A percentile compares a stretch with the other conserved stretches of the same genome.
These are phyloP conservation scores for Misopates orontium DNA, from an alignment of 257 asterid species.

Conservation along the genomic window DNA sequence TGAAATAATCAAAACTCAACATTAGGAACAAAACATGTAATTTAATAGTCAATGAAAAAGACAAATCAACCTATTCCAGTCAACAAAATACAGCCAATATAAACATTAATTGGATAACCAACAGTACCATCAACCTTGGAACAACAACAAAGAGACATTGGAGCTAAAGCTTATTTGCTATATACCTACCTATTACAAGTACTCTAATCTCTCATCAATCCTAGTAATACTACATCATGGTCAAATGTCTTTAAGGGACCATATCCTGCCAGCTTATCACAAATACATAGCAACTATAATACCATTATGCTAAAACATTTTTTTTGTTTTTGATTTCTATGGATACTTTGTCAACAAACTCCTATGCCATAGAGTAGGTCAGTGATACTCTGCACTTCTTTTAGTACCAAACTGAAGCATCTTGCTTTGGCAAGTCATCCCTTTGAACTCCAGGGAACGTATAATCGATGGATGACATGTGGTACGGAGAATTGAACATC, in stretches of 20 bases:
- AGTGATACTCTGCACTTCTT: neutral
- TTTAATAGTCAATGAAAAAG: too few relatives aligned
- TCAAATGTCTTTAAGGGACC: slow-evolving; percentile 19
- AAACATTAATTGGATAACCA: slow-evolving; percentile 6
- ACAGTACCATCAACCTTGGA: slow-evolving; percentile 10
- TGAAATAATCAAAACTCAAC: too few relatives aligned
- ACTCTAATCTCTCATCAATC: slow-evolving; percentile 22
- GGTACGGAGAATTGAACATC: slow-evolving; percentile 60
- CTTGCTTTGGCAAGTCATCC: slow-evolving; percentile 41
- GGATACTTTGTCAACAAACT: neutral
- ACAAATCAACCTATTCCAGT: slow-evolving; percentile 29
- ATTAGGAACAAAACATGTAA: too few relatives aligned
- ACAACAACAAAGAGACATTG: slow-evolving; percentile 8
- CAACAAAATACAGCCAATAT: slow-evolving; percentile 42
- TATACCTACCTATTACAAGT: slow-evolving; percentile 28
- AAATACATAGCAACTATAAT: slow-evolving; percentile 20
- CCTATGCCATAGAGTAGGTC: neutral
- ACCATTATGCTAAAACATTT: neutral
- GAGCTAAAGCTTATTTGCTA: slow-evolving; percentile 30
- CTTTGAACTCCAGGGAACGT: slow-evolving; percentile 28
- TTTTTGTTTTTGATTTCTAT: slow-evolving; percentile 21
- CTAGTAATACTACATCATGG: slow-evolving; percentile 30
- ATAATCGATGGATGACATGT: slow-evolving; percentile 37
- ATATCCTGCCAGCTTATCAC: slow-evolving; percentile 39
- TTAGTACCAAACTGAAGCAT: slow-evolving; percentile 57